A percentile compares a stretch with the other conserved stretches of the same genome.
Conservation (phyloP, 2,329 filamentous ascomycete genomes). For the Coleophoma eucalyptorum region DNA sequence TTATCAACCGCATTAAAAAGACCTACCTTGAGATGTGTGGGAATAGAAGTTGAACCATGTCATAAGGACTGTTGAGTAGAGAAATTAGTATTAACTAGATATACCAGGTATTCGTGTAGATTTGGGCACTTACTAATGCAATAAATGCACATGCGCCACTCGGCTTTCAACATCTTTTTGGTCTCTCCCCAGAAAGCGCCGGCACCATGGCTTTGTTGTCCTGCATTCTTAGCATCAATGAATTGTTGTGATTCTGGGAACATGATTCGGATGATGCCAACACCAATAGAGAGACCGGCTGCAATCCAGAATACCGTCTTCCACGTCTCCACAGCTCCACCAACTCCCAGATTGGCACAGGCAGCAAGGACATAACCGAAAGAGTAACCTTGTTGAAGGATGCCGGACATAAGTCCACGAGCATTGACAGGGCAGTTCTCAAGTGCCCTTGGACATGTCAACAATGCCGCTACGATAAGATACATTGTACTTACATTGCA, state of each 20-base stretch:
- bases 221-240: conserved; percentile 65
- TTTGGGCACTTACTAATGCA: conserved; percentile 42
- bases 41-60: conserved; percentile 66
- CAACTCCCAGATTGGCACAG: conserved; percentile 67
- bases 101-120: too few relatives aligned
- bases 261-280: conserved; percentile 62
- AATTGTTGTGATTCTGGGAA: conserved; percentile 78
- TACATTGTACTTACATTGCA: conserved; percentile 39
- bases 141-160: conserved; percentile 78
- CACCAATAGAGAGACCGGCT: conserved; percentile 61
- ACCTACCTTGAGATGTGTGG: conserved; percentile 73
- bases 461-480: background rate
- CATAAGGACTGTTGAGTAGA: conserved; percentile 53
- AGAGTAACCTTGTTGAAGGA: conserved; percentile 20
- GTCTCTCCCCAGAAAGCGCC: conserved; percentile 66
- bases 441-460: conserved; percentile 45
- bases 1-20: background rate
- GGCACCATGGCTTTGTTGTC: conserved; percentile 51
- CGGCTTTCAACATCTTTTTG: conserved; percentile 60
- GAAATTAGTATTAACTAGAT: too few relatives aligned
- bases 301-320: conserved; percentile 44
- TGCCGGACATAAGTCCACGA: conserved; percentile 21
- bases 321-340: conserved; percentile 60
- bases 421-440: conserved; percentile 43
- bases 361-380: conserved; percentile 22